Conservation (phyloP, 169 alveolate genomes). For the Eimeria praecox region DNA sequence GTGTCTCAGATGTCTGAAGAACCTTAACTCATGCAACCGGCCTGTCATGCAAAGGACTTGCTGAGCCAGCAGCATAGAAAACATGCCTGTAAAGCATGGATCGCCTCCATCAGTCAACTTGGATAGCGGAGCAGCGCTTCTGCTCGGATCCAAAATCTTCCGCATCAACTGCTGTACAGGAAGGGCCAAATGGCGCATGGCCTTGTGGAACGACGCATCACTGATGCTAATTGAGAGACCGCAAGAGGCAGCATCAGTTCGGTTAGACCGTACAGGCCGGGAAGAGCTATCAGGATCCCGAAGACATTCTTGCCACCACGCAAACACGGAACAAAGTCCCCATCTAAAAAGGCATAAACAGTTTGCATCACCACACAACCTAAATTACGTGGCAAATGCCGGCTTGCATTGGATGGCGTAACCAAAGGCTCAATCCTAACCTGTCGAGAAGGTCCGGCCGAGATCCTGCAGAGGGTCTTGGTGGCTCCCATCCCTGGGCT, state of each 20-base stretch:
- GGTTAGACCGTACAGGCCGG: conserved; percentile 24
- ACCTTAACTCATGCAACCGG: not conserved
- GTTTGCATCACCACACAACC: not conserved
- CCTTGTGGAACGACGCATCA: conserved; percentile 36
- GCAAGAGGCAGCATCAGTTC: not conserved
- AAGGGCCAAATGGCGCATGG: not conserved
- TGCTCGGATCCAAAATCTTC: not conserved
- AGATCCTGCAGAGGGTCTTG: conserved; percentile 46
- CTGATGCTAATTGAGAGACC: conserved; percentile 16
- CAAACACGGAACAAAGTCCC: conserved; percentile 62
- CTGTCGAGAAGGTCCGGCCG: conserved; percentile 54
- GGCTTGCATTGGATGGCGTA: not conserved
- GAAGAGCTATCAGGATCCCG: conserved; percentile 43
- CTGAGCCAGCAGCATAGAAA: not conserved
- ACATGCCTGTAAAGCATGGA: conserved; percentile 59
- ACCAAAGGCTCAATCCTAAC: not conserved
- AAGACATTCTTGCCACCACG: conserved; percentile 61
- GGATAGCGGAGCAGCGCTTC: not conserved
- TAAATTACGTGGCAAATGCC: not conserved
- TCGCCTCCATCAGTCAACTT: conserved; percentile 42
- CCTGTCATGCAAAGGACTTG: not conserved
- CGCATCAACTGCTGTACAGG: conserved; percentile 43
- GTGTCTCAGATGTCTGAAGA: not conserved
- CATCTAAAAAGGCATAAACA: conserved; percentile 1
- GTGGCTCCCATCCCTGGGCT: conserved; percentile 68